Percentiles rank a stretch among this genome's conserved stretches.
Evolutionary conservation across 495 filamentous ascomycete species (phyloP).

Genomic region (Clavariopsis aquatica): DNA sequence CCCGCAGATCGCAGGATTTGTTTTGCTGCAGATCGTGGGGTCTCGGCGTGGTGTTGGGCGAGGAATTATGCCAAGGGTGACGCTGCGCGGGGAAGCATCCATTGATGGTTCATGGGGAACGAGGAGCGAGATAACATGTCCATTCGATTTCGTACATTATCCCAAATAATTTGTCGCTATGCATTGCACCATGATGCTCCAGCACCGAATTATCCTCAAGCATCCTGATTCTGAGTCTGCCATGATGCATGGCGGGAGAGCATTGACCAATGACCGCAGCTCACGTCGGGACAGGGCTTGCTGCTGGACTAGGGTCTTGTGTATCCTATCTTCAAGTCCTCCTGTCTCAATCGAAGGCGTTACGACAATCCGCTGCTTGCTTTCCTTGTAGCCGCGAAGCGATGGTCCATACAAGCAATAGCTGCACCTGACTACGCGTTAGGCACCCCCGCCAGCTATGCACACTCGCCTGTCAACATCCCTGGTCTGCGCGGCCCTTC

Average conservation of each 20-base stretch:
- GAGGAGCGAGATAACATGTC: not conserved
- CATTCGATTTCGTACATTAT: conserved; percentile 12
- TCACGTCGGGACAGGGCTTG: not conserved
- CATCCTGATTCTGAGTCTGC: not conserved
- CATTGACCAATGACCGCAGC: conserved; percentile 1
- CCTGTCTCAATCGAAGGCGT: not conserved
- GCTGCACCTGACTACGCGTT: not conserved
- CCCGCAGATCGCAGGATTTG: not conserved
- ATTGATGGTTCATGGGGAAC: not conserved
- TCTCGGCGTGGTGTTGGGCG: conserved; percentile 17
- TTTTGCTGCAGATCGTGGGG: conserved; percentile 16
- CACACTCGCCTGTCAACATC: not conserved
- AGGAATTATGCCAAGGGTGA: not conserved
- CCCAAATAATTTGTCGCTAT: too few relatives aligned
- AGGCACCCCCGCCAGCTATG: not conserved
- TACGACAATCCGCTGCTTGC: not conserved
- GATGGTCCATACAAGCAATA: not conserved
- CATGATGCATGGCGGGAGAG: not conserved
- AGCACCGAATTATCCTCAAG: too few relatives aligned
- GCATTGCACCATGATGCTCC: too few relatives aligned
- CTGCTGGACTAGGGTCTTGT: not conserved
- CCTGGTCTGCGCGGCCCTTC: conserved; percentile 11
- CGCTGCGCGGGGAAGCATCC: conserved; percentile 7
- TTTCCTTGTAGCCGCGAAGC: not conserved
- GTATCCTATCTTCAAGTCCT: not conserved